Base-by-base conservation (phyloP, 1,139 yeast genomes). In the Eremothecium gossypii region DNA sequence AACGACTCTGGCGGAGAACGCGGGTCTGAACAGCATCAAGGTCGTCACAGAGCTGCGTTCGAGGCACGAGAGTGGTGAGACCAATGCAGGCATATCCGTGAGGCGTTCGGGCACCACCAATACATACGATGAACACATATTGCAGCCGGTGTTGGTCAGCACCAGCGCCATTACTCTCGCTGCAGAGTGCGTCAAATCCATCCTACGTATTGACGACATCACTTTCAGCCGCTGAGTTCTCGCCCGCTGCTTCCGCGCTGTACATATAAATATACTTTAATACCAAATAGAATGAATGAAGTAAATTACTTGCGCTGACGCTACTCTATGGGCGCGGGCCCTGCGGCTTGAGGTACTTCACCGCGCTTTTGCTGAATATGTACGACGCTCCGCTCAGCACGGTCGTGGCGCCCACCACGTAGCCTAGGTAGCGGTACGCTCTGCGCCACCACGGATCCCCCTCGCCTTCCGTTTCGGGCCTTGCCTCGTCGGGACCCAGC, bases 1-100 rank as follows among this genome's bases (percentile, higher is more conserved):
- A 51, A 86, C 96, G 3, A 93, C 98, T 2, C 73, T 91, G 52
- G 97, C 99, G 8, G 98, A 93, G 67, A 93, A 91, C 62, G 97
- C 98, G 11, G 99, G 99, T 45, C 70, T 91, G 62, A 87, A 91
- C 64, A 87, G 96, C 50, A 86, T 93, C 55, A 84, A 85, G 53
- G 94, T 93, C 39, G 95, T 91, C 33, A 91, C 98, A 12, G 98
- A 93, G 51, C 74, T 91, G 55, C 83, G 96, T 64, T 83, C 84
- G 60, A 80, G 83, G 64, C 98, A 93, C 63, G 96, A 83, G 59
- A 73, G 73, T 50, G 97, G 97, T 43, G 96, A 89, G 64, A 74
- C 71, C 53, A 82, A 86, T 57, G 95, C 96, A n/a, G 99, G 98
- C 44, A 87, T 91, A 49, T 83, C 95, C 33, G 95, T 87, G 41